These are phyloP conservation scores for Globisporangium okanoganense DNA, from an alignment of 352 stramenopile species.

Conservation along the genomic window DNA sequence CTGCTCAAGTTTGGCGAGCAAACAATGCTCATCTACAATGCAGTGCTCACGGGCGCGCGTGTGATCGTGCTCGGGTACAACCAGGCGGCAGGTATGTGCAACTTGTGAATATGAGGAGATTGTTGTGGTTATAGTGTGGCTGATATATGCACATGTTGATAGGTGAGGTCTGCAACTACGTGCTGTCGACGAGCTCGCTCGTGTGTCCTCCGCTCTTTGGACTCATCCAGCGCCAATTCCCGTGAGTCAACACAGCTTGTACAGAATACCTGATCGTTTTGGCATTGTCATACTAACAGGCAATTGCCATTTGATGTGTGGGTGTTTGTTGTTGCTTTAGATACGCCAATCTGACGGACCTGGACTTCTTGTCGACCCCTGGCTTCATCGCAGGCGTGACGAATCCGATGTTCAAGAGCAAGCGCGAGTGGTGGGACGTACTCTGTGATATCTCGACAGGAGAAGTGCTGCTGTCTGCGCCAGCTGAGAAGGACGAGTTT, in stretches of 20 bases:
- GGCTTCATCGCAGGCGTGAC: slow-evolving; percentile 90
- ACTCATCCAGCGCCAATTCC: slow-evolving; percentile 76
- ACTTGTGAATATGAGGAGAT: background rate
- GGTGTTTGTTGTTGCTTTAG: slow-evolving; percentile 13
- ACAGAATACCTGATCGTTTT: background rate
- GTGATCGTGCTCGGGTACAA: slow-evolving; percentile 86
- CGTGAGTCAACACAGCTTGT: slow-evolving; percentile 22
- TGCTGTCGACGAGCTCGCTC: slow-evolving; percentile 78
- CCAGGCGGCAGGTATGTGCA: slow-evolving; percentile 46
- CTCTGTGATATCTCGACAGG: slow-evolving; percentile 85
- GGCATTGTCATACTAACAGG: background rate
- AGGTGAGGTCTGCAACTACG: slow-evolving; percentile 84
- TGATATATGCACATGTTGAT: background rate
- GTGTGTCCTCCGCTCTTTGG: slow-evolving; percentile 79
- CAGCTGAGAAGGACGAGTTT: slow-evolving; percentile 70
- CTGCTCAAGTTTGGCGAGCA: slow-evolving; percentile 81
- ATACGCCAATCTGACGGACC: slow-evolving; percentile 88
- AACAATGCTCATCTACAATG: slow-evolving; percentile 84
- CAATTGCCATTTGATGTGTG: background rate
- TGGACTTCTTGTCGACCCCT: slow-evolving; percentile 78
- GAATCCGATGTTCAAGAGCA: slow-evolving; percentile 91
- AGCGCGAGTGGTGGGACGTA: slow-evolving; percentile 90
- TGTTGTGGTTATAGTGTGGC: background rate
- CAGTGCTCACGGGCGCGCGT: slow-evolving; percentile 70
- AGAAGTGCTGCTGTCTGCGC: slow-evolving; percentile 58